phyloP scores from a whole-genome alignment of 2,329 filamentous ascomycete genomes.

The Sphaerostilbella broomeana region DNA sequence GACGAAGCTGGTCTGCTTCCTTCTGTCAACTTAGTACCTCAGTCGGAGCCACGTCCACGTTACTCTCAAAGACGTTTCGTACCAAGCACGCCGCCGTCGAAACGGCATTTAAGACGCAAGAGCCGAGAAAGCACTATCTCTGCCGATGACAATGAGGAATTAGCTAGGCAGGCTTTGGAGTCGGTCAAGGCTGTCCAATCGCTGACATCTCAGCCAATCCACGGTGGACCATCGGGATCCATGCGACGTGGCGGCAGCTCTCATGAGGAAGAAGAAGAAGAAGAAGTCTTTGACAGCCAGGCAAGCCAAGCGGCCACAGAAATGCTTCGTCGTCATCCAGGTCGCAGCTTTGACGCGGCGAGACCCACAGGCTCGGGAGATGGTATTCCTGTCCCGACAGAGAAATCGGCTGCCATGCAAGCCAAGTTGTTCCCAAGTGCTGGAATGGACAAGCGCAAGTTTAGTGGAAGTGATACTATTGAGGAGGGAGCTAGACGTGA shows the following conservation, averaged over 20 bases:
- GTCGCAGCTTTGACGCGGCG: constrained; percentile 46
- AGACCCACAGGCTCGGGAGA: constrained; percentile 38
- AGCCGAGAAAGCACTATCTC: constrained; percentile 86
- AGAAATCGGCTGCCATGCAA: constrained; percentile 41
- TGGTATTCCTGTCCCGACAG: constrained; percentile 39
- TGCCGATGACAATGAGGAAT: constrained; percentile 53
- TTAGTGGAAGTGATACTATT: constrained; percentile 27
- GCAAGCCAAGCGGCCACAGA: constrained; percentile 71
- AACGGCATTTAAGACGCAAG: constrained; percentile 47
- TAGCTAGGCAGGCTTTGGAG: constrained; percentile 48
- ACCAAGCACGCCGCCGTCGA: constrained; percentile 39
- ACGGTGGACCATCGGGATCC: constrained; percentile 18
- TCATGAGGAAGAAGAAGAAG: constrained; percentile 27
- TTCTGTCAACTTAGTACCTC: constrained; percentile 55
- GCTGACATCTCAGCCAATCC: constrained; percentile 21
- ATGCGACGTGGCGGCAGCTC: background rate
- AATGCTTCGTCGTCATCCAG: constrained; percentile 59
- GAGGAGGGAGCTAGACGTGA: constrained; percentile 28
- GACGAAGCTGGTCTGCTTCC: constrained; percentile 51
- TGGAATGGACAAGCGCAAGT: constrained; percentile 47
- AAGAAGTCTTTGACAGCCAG: constrained; percentile 62
- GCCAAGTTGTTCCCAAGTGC: constrained; percentile 43
- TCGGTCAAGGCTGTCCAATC: constrained; percentile 44
- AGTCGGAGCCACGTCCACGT: constrained; percentile 49
- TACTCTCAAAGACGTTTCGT: constrained; percentile 34